Percentiles rank a stretch among this genome's conserved stretches.
Evolutionary conservation across 441 rosid species (phyloP).

Genomic region (Syzygium malaccense): DNA sequence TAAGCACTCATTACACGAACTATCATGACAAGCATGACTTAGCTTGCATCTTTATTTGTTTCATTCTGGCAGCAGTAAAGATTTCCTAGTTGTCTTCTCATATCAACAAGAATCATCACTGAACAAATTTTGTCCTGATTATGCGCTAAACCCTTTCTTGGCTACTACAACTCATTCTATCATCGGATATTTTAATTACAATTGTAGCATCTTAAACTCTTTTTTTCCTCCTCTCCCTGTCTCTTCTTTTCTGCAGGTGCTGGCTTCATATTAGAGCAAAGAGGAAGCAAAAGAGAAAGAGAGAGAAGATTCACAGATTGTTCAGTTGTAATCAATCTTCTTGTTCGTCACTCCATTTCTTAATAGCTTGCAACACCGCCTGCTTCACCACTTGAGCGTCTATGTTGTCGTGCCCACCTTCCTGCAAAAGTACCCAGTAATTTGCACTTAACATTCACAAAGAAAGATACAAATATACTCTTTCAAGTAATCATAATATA

Average conservation of each 20-base stretch:
- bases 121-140: background rate
- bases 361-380: slow-evolving; percentile 31
- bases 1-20: background rate
- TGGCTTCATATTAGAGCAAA: background rate
- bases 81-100: background rate
- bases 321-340: background rate
- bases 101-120: background rate
- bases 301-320: background rate
- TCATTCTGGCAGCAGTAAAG: background rate
- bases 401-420: slow-evolving; percentile 18
- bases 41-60: background rate
- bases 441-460: background rate
- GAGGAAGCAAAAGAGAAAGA: background rate
- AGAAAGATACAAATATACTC: background rate
- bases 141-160: background rate
- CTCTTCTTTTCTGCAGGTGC: background rate
- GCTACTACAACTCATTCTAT: background rate
- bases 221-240: background rate
- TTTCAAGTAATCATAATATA: background rate
- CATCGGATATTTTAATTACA: background rate
- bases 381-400: slow-evolving; percentile 38
- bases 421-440: slow-evolving; percentile 7
- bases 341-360: slow-evolving; percentile 21
- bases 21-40: background rate
- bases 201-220: background rate